phyloP scores from a whole-genome alignment of 2,329 filamentous ascomycete species.

The Xylaria sp. region DNA sequence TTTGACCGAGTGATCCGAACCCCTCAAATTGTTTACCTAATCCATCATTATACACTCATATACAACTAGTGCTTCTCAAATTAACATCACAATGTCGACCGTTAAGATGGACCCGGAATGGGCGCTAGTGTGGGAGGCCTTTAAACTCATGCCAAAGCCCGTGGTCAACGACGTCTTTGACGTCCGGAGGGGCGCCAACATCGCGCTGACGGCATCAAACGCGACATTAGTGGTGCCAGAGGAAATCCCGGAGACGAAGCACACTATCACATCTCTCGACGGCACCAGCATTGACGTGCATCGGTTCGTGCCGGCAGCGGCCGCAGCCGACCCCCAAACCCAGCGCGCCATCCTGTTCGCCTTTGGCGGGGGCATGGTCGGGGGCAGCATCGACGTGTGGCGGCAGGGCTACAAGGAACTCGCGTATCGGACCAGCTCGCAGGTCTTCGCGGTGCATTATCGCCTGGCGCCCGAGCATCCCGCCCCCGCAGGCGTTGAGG shows the following conservation, averaged over 20 bases:
- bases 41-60: not conserved
- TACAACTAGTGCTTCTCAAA: not conserved
- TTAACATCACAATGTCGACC: constrained; percentile 26
- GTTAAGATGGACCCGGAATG: constrained; percentile 37
- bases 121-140: constrained; percentile 6
- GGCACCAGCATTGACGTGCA: constrained; percentile 40
- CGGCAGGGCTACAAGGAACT: constrained; percentile 30
- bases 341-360: constrained; percentile 44
- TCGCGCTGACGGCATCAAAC: not conserved
- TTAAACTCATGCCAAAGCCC: constrained; percentile 20
- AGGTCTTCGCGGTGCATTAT: constrained; percentile 57
- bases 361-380: constrained; percentile 44
- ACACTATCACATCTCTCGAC: constrained; percentile 40
- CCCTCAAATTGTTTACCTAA: not conserved
- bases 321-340: not conserved
- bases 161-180: constrained; percentile 24
- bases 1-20: not conserved
- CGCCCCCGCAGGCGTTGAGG: constrained; percentile 58
- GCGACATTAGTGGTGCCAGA: not conserved
- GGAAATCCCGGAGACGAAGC: constrained; percentile 39
- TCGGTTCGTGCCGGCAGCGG: constrained; percentile 38
- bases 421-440: constrained; percentile 34
- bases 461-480: constrained; percentile 60
- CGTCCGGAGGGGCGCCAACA: constrained; percentile 13
- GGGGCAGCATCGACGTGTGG: constrained; percentile 39